A percentile compares a stretch with the other conserved stretches of the same genome.
Evolutionary conservation across 1,284 basidiomycete genomes (phyloP).

Genomic region (Tremellales sp.): DNA sequence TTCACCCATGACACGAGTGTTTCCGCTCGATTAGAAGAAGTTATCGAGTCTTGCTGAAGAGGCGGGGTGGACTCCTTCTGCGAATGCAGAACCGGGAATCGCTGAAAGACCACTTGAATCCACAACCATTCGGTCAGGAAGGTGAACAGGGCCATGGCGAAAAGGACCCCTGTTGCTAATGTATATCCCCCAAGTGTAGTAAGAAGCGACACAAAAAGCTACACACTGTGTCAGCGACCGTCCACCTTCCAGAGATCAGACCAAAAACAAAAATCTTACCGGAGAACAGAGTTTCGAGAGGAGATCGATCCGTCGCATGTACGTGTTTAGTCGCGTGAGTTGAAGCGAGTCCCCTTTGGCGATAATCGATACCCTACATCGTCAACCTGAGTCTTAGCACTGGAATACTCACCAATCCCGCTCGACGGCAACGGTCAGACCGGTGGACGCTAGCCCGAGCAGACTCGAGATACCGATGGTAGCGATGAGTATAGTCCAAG

Average conservation of each 20-base stretch:
- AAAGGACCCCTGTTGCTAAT: conserved; percentile 29
- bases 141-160: conserved; percentile 30
- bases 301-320: conserved; percentile 51
- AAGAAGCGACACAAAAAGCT: conserved; percentile 51
- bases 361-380: conserved; percentile 46
- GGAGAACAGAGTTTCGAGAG: conserved; percentile 51
- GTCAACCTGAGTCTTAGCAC: background rate
- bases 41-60: no score
- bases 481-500: conserved; percentile 38
- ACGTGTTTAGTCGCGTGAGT: conserved; percentile 46
- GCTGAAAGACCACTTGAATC: conserved; percentile 45
- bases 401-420: conserved; percentile 48
- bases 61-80: no score
- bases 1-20: conserved; percentile 6
- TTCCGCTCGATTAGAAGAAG: background rate
- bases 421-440: conserved; percentile 51
- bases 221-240: background rate
- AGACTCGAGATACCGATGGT: conserved; percentile 41
- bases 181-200: conserved; percentile 42
- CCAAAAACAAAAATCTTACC: conserved; percentile 7
- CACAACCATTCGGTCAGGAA: conserved; percentile 41
- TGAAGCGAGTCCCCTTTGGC: conserved; percentile 30
- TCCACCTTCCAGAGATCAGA: background rate
- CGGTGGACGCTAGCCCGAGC: conserved; percentile 47
- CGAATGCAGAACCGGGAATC: conserved; percentile 35